phyloP scores from a whole-genome alignment of 768 basidiomycete genomes.

The Podaxis mareebaensis region DNA sequence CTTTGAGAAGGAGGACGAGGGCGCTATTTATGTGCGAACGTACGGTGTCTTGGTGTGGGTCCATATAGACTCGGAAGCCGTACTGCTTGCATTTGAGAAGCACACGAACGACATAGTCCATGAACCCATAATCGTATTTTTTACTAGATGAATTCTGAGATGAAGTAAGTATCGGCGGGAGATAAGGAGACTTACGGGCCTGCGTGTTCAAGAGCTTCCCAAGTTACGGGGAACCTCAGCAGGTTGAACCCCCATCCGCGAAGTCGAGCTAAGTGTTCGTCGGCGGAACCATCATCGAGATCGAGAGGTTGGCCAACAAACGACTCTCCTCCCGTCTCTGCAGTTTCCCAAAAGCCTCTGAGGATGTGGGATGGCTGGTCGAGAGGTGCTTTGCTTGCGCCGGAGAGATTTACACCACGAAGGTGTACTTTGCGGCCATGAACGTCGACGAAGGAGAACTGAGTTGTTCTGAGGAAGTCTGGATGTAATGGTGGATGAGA shows the following conservation, averaged over 20 bases:
- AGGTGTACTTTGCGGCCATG: slow-evolving; percentile 77
- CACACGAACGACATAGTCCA: slow-evolving; percentile 87
- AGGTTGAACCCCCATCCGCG: slow-evolving; percentile 94
- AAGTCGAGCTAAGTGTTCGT: slow-evolving; percentile 84
- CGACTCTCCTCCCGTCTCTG: slow-evolving; percentile 64
- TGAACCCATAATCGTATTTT: slow-evolving; percentile 86
- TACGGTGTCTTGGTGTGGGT: slow-evolving; percentile 95
- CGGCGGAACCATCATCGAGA: slow-evolving; percentile 81
- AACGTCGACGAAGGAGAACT: slow-evolving; percentile 72
- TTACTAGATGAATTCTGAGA: slow-evolving; percentile 49
- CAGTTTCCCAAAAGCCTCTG: slow-evolving; percentile 81
- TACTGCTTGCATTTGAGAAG: slow-evolving; percentile 90
- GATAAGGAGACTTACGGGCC: slow-evolving; percentile 77
- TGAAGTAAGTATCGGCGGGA: slow-evolving; percentile 9
- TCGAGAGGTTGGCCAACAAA: slow-evolving; percentile 82
- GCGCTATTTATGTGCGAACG: slow-evolving; percentile 35
- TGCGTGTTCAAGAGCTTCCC: slow-evolving; percentile 92
- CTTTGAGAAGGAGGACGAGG: not conserved
- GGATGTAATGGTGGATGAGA: slow-evolving; percentile 33
- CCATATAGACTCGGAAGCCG: slow-evolving; percentile 90
- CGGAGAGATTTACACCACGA: slow-evolving; percentile 94
- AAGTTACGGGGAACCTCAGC: slow-evolving; percentile 82
- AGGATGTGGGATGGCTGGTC: slow-evolving; percentile 66
- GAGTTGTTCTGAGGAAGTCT: slow-evolving; percentile 64
- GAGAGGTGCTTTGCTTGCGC: slow-evolving; percentile 82